Base-by-base conservation (phyloP, 371 early-diverging fungal genomes). In the Lichtheimia corymbifera region DNA sequence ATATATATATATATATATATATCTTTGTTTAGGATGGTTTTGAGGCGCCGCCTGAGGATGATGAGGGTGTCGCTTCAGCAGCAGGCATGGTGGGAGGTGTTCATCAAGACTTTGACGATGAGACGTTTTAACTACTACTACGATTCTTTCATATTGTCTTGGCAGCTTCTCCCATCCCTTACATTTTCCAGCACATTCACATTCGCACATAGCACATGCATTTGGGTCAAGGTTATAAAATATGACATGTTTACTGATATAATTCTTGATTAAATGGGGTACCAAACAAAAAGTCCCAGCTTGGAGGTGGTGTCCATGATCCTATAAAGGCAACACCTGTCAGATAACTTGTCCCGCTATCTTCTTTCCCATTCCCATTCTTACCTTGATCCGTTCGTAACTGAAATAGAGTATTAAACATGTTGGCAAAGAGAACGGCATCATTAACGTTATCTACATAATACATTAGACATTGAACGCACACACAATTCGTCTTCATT, bases 241-340 rank as follows among this genome's bases (percentile, higher is more conserved):
- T 11, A 35, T 35, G 6, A 9, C 35, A 11, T 27, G 22, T 51
- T 68, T 71, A 74, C 51, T 74, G 75, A 62, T 74, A 74, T 24
- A 74, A 25, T 47, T 73, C 77, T 43, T 68, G 61, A 67, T 77
- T 74, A 41, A 62, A 74, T 24, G 80, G 76, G 28, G 73, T 68
- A 22, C 80, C 80, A 63, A 82, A 81, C 62, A 87, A 67, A 69
- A 72, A 78, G 58, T 89, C 74, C 91, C 91, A 90, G 70, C 89
- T 88, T 65, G 74, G 73, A 12, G 91, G 91, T 18, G 85, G 83
- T 22, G 72, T 77, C 89, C 89, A 90, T 30, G 73, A 57, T 7
- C 55, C n/a, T 53, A 5, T 47, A 2, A 18, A 25, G 40, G 4
- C 11, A 27, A 53, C 20, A 22, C 6, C 17, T 59, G 7, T 18